Evolutionary conservation across 257 asterid species (phyloP), one percentile per base, ranked within the genome.

Genomic region (Solanum appendiculatum): DNA sequence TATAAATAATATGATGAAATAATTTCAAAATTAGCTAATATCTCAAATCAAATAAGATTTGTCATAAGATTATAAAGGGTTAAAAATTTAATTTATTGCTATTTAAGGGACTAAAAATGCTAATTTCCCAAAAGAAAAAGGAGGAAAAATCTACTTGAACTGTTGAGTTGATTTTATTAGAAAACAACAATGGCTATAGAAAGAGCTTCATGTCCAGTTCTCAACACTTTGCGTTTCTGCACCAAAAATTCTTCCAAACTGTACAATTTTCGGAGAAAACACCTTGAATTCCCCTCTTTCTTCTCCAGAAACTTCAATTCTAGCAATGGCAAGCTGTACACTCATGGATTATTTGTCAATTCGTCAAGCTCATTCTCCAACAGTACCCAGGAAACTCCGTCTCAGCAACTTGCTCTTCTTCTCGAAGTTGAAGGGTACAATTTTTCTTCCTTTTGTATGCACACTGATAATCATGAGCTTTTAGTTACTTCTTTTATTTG

Each of bases 381-480:
- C 40, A 23, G 51, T 63, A 10, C 87, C 70, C 95, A 87, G 27
- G 70, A 86, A 29, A 86, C 83, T 72, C 91, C 89, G 83, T 87
- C 95, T 87, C 91, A 85, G 74, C 86, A 93, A 87, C 90, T 94
- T 84, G 96, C 98, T 33, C 89, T 95, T 90, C 96, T 97, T 82
- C 94, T 97, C 86, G 96, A 97, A 93, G 97, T 93, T 86, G 99
- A 97, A 92, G 99, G 99, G 99, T 97, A 73, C 56, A 87, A 66
- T 20, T 23, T 25, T 39, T 85, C 23, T 5, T 39, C 81, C 60
- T 20, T 6, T 29, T 58, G 29, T 27, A 54, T 10, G 16, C 25
- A 6, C 5, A 15, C 16, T 48, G 44, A 44, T 39, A 72, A 16
- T 77, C 69, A 15, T 27, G 33, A 31, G 56, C 18, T 87, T 81